These are phyloP conservation scores for Tolypocladium guangdongense DNA, from an alignment of 2,329 filamentous ascomycete genomes.

Conservation along the genomic window DNA sequence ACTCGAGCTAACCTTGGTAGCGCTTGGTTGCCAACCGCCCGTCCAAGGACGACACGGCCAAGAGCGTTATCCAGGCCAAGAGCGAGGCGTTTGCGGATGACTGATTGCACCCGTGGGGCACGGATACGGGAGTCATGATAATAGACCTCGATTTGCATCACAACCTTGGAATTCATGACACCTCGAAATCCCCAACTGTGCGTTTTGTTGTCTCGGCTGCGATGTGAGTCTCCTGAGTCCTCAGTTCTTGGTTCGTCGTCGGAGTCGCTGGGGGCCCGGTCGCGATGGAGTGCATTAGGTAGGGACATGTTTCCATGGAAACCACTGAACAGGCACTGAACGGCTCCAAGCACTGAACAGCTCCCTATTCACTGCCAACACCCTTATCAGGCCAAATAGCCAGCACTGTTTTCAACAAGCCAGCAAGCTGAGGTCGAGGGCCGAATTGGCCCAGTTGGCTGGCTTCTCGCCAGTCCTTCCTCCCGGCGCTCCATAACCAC, in stretches of 20 bases:
- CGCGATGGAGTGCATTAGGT: neutral
- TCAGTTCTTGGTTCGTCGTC: neutral
- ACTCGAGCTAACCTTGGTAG: conserved; percentile 21
- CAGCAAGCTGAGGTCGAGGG: neutral
- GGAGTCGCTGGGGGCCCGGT: neutral
- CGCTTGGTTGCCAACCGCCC: conserved; percentile 41
- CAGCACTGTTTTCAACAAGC: neutral
- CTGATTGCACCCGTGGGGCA: conserved; percentile 8
- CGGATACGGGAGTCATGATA: neutral
- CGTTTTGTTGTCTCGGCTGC: neutral
- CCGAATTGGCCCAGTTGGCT: neutral
- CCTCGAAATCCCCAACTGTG: neutral
- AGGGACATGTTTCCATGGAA: neutral
- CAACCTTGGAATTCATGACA: neutral
- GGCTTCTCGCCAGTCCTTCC: neutral
- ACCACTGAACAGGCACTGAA: neutral
- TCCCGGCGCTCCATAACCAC: neutral
- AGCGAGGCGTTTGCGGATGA: conserved; percentile 31
- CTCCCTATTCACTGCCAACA: neutral
- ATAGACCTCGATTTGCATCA: neutral
- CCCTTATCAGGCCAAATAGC: neutral
- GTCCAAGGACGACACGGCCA: conserved; percentile 24
- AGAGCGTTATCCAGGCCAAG: conserved; percentile 25
- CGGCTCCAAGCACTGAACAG: neutral
- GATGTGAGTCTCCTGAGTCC: neutral